phyloP scores from a whole-genome alignment of 225 moss, liverwort and hornwort genomes.

The Pseudisothecium myosuroides region DNA sequence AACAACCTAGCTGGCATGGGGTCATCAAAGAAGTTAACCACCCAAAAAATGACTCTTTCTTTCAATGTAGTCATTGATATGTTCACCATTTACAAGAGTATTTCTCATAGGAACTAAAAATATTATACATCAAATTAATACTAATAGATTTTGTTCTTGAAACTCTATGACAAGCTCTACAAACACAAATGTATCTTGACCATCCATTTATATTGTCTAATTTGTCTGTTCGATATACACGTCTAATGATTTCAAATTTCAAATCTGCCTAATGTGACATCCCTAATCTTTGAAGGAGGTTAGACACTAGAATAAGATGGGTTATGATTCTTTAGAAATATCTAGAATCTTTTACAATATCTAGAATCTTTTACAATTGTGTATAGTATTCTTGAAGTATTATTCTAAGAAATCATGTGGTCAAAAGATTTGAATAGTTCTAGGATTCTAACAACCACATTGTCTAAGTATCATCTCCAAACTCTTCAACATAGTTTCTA shows the following conservation, averaged over 20 bases:
- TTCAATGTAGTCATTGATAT: background rate
- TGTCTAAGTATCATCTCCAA: background rate
- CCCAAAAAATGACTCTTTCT: background rate
- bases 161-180: background rate
- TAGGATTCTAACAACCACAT: background rate
- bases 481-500: background rate
- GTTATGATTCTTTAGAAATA: no score
- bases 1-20: background rate
- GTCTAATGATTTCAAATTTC: background rate
- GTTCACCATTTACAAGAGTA: background rate
- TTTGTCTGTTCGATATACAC: accelerated
- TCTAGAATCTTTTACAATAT: no score
- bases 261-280: accelerated
- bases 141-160: background rate
- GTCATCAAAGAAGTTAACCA: background rate
- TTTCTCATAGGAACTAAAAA: background rate
- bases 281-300: background rate
- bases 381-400: background rate
- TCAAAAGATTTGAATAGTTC: background rate
- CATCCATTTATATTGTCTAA: background rate
- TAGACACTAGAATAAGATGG: background rate
- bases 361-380: no score
- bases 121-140: background rate
- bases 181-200: background rate
- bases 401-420: background rate